phyloP scores from a whole-genome alignment of 73 alveolate species.

The Effrenium voratum region DNA sequence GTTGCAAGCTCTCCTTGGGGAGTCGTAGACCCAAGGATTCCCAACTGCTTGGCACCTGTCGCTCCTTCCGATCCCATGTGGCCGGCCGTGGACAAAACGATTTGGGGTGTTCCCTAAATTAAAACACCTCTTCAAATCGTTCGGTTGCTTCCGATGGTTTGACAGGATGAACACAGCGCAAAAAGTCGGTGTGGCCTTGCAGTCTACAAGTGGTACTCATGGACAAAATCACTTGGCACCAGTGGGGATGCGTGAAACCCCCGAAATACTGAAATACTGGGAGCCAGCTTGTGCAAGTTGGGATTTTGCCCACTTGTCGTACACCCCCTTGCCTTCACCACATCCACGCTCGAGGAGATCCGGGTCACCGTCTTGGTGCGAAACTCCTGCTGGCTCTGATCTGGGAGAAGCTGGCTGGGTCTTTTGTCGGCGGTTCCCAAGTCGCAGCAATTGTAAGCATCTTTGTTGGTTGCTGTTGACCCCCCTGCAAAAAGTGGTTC shows the following conservation, averaged over 20 bases:
- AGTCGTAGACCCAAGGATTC: no score
- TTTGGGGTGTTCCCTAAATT: no score
- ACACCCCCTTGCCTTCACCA: conserved; percentile 7
- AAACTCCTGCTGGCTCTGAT: neutral
- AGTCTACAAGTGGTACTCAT: neutral
- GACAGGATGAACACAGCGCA: neutral
- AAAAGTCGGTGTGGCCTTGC: no score
- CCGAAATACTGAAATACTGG: neutral
- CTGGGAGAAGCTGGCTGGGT: neutral
- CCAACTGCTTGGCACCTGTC: no score
- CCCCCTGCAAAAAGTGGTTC: no score
- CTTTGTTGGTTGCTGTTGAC: no score
- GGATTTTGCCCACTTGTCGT: neutral
- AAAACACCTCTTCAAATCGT: neutral
- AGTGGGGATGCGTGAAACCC: neutral
- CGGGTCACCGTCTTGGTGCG: conserved; percentile 51
- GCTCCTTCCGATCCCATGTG: no score
- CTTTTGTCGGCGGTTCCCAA: no score
- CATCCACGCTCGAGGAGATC: conserved; percentile 48
- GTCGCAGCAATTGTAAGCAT: no score
- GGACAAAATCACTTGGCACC: neutral
- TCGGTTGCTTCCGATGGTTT: neutral
- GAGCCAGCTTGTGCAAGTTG: neutral
- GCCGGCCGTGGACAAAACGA: no score
- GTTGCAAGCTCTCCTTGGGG: no score